A percentile compares a stretch with the other conserved stretches of the same genome.
These are phyloP conservation scores for Hyphopichia buzzinii DNA, from an alignment of 1,139 yeast genomes.

Conservation along the genomic window DNA sequence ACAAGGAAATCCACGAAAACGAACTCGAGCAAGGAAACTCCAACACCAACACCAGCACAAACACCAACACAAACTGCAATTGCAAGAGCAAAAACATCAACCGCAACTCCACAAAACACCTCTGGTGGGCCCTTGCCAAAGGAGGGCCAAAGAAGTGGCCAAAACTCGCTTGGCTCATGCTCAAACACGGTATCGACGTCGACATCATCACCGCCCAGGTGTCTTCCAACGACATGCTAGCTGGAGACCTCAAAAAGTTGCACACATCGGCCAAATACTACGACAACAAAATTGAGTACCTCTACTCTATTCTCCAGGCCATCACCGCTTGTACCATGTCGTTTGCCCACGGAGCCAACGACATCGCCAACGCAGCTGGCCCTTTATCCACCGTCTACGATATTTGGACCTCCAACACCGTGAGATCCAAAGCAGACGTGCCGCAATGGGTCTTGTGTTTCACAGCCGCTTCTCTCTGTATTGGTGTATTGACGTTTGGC, in stretches of 20 bases:
- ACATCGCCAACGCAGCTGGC: slow-evolving; percentile 77
- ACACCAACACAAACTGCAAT: slow-evolving; percentile 12
- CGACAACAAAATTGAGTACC: slow-evolving; percentile 69
- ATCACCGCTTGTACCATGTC: slow-evolving; percentile 80
- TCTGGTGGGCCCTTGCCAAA: slow-evolving; percentile 43
- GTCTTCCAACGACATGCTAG: slow-evolving; percentile 25
- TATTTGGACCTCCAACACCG: slow-evolving; percentile 56
- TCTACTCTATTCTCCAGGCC: slow-evolving; percentile 69
- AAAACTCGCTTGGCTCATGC: slow-evolving; percentile 42
- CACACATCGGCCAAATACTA: slow-evolving; percentile 63
- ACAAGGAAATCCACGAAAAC: slow-evolving; percentile 7
- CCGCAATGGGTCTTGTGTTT: slow-evolving; percentile 73
- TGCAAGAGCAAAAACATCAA: too few relatives aligned
- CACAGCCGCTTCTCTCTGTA: slow-evolving; percentile 64
- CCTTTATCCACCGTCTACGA: slow-evolving; percentile 67
- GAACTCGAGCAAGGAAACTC: slow-evolving; percentile 11
- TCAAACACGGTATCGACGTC: slow-evolving; percentile 61
- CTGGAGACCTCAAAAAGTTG: slow-evolving; percentile 47
- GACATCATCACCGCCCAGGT: slow-evolving; percentile 59
- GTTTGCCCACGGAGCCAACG: slow-evolving; percentile 81
- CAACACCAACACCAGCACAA: slow-evolving; percentile 2
- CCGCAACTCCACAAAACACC: slow-evolving; percentile 35
- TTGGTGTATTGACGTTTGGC: slow-evolving; percentile 75
- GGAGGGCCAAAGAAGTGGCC: slow-evolving; percentile 57
- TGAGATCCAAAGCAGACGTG: slow-evolving; percentile 51